A percentile compares a stretch with the other conserved stretches of the same genome.
Conservation (phyloP, 1,284 basidiomycete genomes). For the Exobasidium rhododendri region DNA sequence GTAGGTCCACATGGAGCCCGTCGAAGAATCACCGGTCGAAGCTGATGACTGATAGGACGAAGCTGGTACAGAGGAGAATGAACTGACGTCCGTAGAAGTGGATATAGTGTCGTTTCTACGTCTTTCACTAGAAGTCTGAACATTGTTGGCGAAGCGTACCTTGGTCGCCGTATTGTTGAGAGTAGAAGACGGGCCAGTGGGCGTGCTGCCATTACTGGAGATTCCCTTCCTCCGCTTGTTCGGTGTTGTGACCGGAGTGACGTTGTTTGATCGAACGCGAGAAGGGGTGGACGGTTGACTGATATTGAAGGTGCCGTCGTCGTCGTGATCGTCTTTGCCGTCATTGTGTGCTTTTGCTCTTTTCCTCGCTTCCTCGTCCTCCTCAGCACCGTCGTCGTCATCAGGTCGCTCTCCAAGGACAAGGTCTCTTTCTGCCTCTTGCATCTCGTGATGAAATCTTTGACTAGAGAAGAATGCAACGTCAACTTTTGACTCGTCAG, state of each 20-base stretch:
- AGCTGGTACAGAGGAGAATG: not conserved
- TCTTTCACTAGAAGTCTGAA: not conserved
- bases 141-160: not conserved
- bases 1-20: slow-evolving; percentile 11
- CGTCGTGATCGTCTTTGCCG: no score
- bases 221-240: not conserved
- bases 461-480: slow-evolving; percentile 51
- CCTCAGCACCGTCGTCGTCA: slow-evolving; percentile 22
- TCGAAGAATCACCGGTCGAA: not conserved
- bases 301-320: not conserved
- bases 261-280: not conserved
- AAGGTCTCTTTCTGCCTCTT: slow-evolving; percentile 13
- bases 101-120: not conserved
- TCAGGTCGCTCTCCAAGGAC: slow-evolving; percentile 17
- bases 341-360: not conserved
- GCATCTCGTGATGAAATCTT: slow-evolving; percentile 43
- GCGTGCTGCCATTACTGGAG: not conserved
- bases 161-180: not conserved
- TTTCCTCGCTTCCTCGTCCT: slow-evolving; percentile 4
- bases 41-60: not conserved
- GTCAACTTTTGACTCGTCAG: slow-evolving; percentile 28
- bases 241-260: not conserved
- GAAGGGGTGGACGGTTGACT: not conserved
- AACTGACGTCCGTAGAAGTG: not conserved
- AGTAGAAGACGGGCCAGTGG: no score